Base-by-base conservation (phyloP, 257 asterid species). In the Solanum sejunctum region DNA sequence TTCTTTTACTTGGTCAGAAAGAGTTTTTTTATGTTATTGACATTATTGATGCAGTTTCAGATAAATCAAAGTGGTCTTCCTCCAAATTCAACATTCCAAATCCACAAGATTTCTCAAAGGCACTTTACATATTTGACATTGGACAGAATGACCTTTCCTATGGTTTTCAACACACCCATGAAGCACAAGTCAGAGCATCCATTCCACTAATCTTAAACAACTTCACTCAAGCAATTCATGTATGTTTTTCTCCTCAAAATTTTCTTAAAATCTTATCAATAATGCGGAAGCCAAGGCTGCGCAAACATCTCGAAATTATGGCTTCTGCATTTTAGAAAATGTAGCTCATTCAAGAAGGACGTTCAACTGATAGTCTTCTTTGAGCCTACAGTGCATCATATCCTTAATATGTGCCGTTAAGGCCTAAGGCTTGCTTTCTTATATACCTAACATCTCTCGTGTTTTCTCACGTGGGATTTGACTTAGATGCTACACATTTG, bases 141-240 rank as follows among this genome's bases (percentile, higher is more conserved):
- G 92, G 92, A 84, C 94, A 90, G 60, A 91, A 91, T 16, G 94
- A 91, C 28, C 73, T 88, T 3, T 88, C 87, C 20, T 73, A 83
- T 43, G 92, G 90, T 18, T 88, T 90, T 71, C 83, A 85, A 81
- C 66, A 88, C 75, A 67, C 57, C 28, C 63, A 90, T 7, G 81
- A 82, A 71, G 87, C 88, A 21, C 85, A 84, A 85, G 87, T 85
- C 23, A 39, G 58, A 26, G 88, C 86, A 85, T 52, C 84, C 1
- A 90, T 90, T 41, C 92, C 93, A 10, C 87, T 58, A 17, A 90
- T 90, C 43, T 0, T 91, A n/a, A 55, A 57, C 56, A 83, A 78
- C 20, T 85, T 87, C 10, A 32, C 85, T 51, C 88, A 83, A 55
- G 90, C 85, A 3, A 64, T 87, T 73, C 84, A 77, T 67, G 90